Conservation (phyloP, 1,284 basidiomycete genomes). For the Sporisorium graminicola region DNA sequence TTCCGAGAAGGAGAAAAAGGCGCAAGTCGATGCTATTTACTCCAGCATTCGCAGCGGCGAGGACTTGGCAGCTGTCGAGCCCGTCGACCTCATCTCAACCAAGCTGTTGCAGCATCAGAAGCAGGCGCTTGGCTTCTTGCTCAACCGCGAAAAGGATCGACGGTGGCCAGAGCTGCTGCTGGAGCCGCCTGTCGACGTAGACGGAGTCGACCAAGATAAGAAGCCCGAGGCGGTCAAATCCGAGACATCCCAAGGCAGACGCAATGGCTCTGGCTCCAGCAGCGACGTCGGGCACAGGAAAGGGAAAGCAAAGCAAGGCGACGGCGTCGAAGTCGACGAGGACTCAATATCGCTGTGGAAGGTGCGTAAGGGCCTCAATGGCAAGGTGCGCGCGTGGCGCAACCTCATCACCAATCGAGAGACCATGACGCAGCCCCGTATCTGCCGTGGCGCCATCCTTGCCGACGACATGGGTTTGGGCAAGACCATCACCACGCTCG, state of each 20-base stretch:
- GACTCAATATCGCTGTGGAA: slow-evolving; percentile 83
- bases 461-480: slow-evolving; percentile 86
- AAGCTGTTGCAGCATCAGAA: slow-evolving; percentile 95
- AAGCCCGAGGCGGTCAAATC: slow-evolving; percentile 9
- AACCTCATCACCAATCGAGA: slow-evolving; percentile 89
- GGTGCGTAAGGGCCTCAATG: slow-evolving; percentile 73
- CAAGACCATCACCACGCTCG: slow-evolving; percentile 92
- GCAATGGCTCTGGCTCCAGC: slow-evolving; percentile 2
- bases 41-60: slow-evolving; percentile 86
- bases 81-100: slow-evolving; percentile 85
- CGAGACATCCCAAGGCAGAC: slow-evolving; percentile 1
- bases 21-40: slow-evolving; percentile 94
- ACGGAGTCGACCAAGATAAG: background rate
- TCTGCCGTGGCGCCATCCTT: slow-evolving; percentile 90
- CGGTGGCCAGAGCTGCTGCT: slow-evolving; percentile 49
- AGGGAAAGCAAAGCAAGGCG: slow-evolving; percentile 3
- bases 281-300: slow-evolving; percentile 1
- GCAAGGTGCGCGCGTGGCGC: slow-evolving; percentile 73
- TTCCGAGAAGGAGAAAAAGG: slow-evolving; percentile 85
- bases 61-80: slow-evolving; percentile 84
- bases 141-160: slow-evolving; percentile 81
- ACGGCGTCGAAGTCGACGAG: slow-evolving; percentile 20
- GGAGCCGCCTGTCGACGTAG: slow-evolving; percentile 16
- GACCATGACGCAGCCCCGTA: slow-evolving; percentile 74
- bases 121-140: slow-evolving; percentile 93